Conservation (phyloP, 225 moss, liverwort and hornwort species). For the Pleurozium schreberi region DNA sequence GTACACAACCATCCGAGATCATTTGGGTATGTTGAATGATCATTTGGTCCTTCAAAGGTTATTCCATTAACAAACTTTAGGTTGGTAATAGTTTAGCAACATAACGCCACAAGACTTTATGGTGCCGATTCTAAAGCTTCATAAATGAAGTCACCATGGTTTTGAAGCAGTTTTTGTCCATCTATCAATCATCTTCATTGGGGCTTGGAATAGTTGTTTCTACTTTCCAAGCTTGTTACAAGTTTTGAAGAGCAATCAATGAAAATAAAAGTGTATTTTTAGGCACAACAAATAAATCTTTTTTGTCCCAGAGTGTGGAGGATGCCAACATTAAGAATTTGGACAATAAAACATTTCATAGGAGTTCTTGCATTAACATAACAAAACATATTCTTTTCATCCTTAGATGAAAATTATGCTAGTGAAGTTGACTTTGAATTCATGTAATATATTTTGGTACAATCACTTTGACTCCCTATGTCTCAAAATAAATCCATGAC, state of each 20-base stretch:
- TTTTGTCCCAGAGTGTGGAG: accelerated
- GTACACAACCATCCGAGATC: neutral
- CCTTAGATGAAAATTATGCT: neutral
- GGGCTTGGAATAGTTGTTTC: neutral
- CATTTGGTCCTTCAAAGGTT: neutral
- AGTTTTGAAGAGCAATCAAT: neutral
- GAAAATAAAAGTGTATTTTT: neutral
- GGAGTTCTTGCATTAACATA: no score
- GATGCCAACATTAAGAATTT: neutral
- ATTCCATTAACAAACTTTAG: neutral
- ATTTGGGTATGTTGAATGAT: accelerated
- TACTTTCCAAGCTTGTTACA: neutral
- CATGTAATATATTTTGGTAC: neutral
- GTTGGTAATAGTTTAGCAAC: neutral
- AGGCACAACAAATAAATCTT: no score
- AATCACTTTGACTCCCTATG: neutral
- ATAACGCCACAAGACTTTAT: neutral
- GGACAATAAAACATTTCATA: neutral
- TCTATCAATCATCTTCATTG: neutral
- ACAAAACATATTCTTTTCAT: neutral
- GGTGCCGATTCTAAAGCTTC: neutral
- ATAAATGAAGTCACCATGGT: neutral
- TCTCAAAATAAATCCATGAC: neutral
- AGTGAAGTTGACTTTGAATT: neutral
- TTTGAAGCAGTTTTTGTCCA: neutral